Evolutionary conservation across 805 yeast species (phyloP).

Genomic region (Spathaspora girioi): DNA sequence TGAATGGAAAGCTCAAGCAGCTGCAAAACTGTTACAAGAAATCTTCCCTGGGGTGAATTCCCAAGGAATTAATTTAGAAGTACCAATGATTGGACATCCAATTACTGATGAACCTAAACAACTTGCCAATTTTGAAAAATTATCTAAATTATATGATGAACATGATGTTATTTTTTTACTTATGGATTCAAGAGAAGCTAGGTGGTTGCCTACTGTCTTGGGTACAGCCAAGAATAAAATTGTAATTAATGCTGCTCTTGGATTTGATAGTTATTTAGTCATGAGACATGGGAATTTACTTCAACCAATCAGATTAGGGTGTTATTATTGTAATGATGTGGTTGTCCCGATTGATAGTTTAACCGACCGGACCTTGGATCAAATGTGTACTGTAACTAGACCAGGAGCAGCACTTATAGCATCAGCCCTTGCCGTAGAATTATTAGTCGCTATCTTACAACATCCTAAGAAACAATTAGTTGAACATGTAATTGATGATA

Average conservation of each 20-base stretch:
- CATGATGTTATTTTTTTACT: conserved; percentile 79
- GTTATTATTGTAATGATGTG: conserved; percentile 94
- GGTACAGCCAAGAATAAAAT: conserved; percentile 64
- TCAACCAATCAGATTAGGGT: conserved; percentile 57
- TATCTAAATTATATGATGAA: conserved; percentile 50
- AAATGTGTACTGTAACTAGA: conserved; percentile 97
- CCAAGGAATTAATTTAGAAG: conserved; percentile 61
- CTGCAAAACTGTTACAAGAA: conserved; percentile 66
- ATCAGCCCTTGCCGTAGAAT: conserved; percentile 80
- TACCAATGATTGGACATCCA: conserved; percentile 97
- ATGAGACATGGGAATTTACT: conserved; percentile 79
- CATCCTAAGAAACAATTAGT: conserved; percentile 51
- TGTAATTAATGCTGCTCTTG: conserved; percentile 90
- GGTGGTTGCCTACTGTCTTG: conserved; percentile 95
- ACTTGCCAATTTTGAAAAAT: conserved; percentile 44
- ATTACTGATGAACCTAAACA: conserved; percentile 54
- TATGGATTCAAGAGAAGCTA: conserved; percentile 92
- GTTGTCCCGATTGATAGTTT: conserved; percentile 89
- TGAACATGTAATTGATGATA: conserved; percentile 16
- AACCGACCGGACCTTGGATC: conserved; percentile 87
- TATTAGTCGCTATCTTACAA: conserved; percentile 71
- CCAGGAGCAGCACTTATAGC: conserved; percentile 95
- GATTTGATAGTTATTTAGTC: conserved; percentile 89
- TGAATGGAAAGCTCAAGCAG: conserved; percentile 68
- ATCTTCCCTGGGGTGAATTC: conserved; percentile 78